Evolutionary conservation across 805 yeast genomes (phyloP).

Genomic region (Sugiyamaella qingdaonensis): DNA sequence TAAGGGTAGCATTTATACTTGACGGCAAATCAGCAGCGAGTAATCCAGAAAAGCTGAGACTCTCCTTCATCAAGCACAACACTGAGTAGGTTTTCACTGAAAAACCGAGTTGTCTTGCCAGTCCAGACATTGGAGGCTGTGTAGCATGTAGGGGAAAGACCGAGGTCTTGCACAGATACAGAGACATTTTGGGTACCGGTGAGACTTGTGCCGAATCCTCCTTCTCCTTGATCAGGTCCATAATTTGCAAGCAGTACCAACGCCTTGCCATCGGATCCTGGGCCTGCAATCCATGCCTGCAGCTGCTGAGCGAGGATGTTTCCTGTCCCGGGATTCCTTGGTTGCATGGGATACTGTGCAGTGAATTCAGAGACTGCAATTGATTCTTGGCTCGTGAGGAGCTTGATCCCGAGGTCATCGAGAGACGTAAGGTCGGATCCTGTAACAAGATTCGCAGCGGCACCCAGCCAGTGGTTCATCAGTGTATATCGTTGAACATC

Average conservation of each 20-base stretch:
- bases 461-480: constrained; percentile 15
- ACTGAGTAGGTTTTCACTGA: not conserved
- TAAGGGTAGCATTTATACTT: not conserved
- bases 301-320: constrained; percentile 9
- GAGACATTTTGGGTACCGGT: constrained; percentile 7
- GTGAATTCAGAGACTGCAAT: constrained; percentile 6
- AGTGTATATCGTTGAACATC: constrained; percentile 9
- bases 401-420: constrained; percentile 9
- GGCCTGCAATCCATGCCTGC: constrained; percentile 14
- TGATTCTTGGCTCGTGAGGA: constrained; percentile 8
- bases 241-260: constrained; percentile 11
- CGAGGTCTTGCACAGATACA: constrained; percentile 5
- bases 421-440: constrained; percentile 10
- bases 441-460: constrained; percentile 10
- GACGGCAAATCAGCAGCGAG: not conserved
- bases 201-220: constrained; percentile 8
- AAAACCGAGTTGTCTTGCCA: constrained; percentile 1
- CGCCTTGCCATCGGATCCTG: constrained; percentile 4
- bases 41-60: constrained; percentile 7
- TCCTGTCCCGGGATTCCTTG: constrained; percentile 14
- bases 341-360: constrained; percentile 13
- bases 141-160: constrained; percentile 2
- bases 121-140: constrained; percentile 10
- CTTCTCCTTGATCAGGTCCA: constrained; percentile 11
- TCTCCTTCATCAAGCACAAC: constrained; percentile 12